Conservation (phyloP, 345 rosid species). For the Arabidopsis thaliana region DNA sequence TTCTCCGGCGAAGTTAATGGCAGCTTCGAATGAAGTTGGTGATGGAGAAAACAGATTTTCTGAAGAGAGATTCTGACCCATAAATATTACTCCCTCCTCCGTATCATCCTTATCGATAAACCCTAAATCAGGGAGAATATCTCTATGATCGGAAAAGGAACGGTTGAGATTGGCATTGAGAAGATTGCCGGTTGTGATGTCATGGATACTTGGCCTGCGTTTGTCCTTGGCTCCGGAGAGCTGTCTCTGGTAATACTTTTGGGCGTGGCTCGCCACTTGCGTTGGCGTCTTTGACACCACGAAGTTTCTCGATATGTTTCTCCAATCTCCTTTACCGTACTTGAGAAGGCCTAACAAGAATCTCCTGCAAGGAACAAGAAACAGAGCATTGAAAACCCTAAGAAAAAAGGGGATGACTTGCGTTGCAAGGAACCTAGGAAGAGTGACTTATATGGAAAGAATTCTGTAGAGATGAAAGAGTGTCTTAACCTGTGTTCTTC, state of each 20-base stretch:
- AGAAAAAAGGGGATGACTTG: constrained; percentile 29
- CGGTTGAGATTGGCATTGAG: constrained; percentile 48
- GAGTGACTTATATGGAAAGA: not conserved
- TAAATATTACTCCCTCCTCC: constrained; percentile 30
- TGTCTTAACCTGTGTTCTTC: constrained; percentile 83
- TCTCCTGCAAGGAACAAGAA: constrained; percentile 52
- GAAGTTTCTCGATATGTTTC: constrained; percentile 85
- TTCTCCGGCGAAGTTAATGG: constrained; percentile 25
- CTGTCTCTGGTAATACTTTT: constrained; percentile 93
- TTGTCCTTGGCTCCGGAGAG: constrained; percentile 82
- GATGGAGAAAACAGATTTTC: constrained; percentile 37
- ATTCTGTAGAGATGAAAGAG: constrained; percentile 5
- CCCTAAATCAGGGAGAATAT: constrained; percentile 40
- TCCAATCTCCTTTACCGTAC: constrained; percentile 99
- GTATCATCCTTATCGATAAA: constrained; percentile 29
- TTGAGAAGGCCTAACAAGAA: constrained; percentile 81
- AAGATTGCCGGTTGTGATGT: constrained; percentile 75
- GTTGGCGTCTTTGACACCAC: constrained; percentile 92
- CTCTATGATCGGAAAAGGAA: constrained; percentile 47
- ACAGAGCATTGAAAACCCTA: constrained; percentile 29
- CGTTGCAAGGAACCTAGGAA: constrained; percentile 18
- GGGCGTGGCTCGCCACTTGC: constrained; percentile 99
- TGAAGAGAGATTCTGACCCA: constrained; percentile 29
- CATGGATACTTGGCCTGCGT: constrained; percentile 95
- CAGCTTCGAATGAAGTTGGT: constrained; percentile 26